Base-by-base conservation (phyloP, 2,329 filamentous ascomycete genomes). In the Ascochyta viciae-villosae region DNA sequence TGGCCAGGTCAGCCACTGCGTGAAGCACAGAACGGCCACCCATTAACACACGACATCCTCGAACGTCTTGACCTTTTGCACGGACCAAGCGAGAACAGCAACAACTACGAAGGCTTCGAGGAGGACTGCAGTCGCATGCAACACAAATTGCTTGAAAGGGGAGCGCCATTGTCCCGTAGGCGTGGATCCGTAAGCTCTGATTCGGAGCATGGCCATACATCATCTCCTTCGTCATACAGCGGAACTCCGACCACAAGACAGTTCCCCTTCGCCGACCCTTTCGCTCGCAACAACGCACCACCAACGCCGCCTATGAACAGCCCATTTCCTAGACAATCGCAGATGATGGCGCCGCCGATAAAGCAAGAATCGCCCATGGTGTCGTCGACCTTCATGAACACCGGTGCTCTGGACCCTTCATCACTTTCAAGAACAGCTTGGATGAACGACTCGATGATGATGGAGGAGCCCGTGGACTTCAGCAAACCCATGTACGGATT, bases 41-140 rank as follows among this genome's bases (percentile, higher is more conserved):
- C 86, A 13, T 78, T 87, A 29, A 88, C 85, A 0, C 86, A 88
- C 73, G 85, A 88, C 61, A 84, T 88, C 37, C 79, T 88, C 41
- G 83, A 84, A 41, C 78, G 83, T 31, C 76, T 88, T 23, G 83
- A 85, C 37, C 80, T 85, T 2, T 72, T 88, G 34, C 83, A 87
- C 46, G 72, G 80, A 40, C 77, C 77, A 53, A 77, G 71, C 24
- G 82, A 85, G 49, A 78, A 81, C 13, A 57, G 54, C 26, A 69
- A 50, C 41, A 76, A 80, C n/a, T 71, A 78, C 45, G 80, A 81
- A 56, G 76, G 73, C 3, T 88, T 88, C 62, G 85, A 88, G 66
- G 86, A 88, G 53, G 82, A 86, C 68, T 78, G 81, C 54, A 77
- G 78, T 34, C 75, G 78, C 26, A 77, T 87, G 72, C 85, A 87